Base-by-base conservation (phyloP, 2,329 filamentous ascomycete genomes). In the Dactylellina parvicollis region DNA sequence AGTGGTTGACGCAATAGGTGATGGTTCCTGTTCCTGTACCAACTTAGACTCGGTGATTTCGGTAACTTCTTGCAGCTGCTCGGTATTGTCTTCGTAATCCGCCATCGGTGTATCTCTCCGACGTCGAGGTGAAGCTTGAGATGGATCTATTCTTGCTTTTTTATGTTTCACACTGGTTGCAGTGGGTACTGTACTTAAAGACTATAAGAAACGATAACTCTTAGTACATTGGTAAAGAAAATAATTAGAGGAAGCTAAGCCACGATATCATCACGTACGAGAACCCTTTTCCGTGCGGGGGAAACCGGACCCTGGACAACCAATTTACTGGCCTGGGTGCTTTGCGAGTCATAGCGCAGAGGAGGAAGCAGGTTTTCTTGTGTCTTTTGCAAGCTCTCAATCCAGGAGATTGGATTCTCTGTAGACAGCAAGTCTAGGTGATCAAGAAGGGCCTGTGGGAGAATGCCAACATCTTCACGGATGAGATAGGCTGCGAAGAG, bases 281-380 rank as follows among this genome's bases (percentile, higher is more conserved):
- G 69, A 42, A 73, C 56, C 22, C 69, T 65, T 30, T 73, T 67
- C 40, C 69, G 50, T 32, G 60, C 54, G n/a, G 69, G 69, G 28
- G 52, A 65, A 9, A 26, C 30, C 14, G 24, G 47, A 16, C n/a
- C 26, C 24, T 49, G 52, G 14, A 40, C 34, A 32, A 12, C 46
- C 8, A 20, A 2, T 28, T 22, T 20, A 26, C 32, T 46, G 32
- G 8, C 38, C n/a, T 60, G 46, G 2, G 22, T 42, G 12, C 14
- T 56, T 47, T 54, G 60, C 5, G 38, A 55, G 12, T 65, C 56
- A 30, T 65, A 22, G n/a, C 38, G 52, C 16, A 73, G 22, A 28
- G 69, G 9, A 9, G 69, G 69, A 26, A 73, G 60, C 14, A 66
- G n/a, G 8, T 14, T 47, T 10, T 56, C 28, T 18, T 20, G 24